Evolutionary conservation across 2,329 filamentous ascomycete species (phyloP), one percentile per base, ranked within the genome.

Genomic region (Claviceps maximensis): DNA sequence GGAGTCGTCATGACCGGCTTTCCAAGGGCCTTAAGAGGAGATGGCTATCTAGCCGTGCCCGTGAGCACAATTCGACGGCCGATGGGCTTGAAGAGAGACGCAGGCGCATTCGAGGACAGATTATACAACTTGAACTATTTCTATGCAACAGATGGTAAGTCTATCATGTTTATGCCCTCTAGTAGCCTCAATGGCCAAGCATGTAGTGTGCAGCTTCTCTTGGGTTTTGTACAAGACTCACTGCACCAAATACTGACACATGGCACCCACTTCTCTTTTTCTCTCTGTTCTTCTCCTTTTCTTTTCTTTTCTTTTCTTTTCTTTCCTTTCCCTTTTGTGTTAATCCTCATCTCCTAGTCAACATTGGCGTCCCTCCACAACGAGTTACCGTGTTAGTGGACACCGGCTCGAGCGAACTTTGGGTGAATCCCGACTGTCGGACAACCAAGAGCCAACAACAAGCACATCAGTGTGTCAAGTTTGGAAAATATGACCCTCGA

Each of bases 341-440:
- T 33, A 8, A 15, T 41, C 3, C 19, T 8, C 41, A 13, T 19
- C 5, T 3, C 5, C 17, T 19, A 75, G 73, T 76, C 42, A 62
- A 65, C 27, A 66, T 76, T 27, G 74, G 74, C 29, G 68, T 64
- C 1, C 67, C 71, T 5, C 61, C 64, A 1, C 74, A 77, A 56
- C 64, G 59, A 12, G 63, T 76, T 38, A 69, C 71, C 12, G 71
- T 77, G 38, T 67, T 76, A 40, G 66, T 77, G 52, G 74, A 77
- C 55, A 77, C 74, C 0, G 76, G 76, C 17, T 79, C 76, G 5
- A 73, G 72, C 56, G 74, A 78, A 60, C 69, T 79, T 8, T 79
- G 76, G 76, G 73, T 78, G 45, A 76, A 79, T 55, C 75, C 76
- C 1, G 64, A 71, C 51, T 79, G 76, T 59, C 51, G 60, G 4